Conservation (phyloP, 192 early-diverging fungal genomes). For the Dissophora ornata region DNA sequence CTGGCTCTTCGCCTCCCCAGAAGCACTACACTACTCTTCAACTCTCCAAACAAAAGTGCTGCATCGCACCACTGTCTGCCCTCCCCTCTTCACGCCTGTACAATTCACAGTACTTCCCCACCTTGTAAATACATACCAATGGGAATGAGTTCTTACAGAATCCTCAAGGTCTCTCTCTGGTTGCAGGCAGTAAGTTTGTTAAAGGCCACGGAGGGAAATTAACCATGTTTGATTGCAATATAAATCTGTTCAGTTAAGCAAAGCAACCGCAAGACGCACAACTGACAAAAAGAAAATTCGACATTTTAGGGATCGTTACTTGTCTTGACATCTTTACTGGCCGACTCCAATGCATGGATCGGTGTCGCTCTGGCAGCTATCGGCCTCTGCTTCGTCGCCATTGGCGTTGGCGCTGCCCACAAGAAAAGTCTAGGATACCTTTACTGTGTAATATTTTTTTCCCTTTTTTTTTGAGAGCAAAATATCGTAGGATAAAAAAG, state of each 20-base stretch:
- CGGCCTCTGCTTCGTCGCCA: constrained; percentile 28
- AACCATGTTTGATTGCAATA: too few species aligned
- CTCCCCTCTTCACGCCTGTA: background rate
- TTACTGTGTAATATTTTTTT: constrained; percentile 33
- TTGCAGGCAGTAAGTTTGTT: constrained; percentile 33
- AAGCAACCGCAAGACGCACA: too few species aligned
- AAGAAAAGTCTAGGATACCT: constrained; percentile 42
- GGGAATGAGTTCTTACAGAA: constrained; percentile 9
- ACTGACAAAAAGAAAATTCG: too few species aligned
- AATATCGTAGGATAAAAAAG: too few species aligned
- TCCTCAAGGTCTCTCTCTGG: constrained; percentile 48
- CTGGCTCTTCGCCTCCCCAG: too few species aligned
- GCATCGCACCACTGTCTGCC: background rate
- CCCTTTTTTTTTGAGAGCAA: constrained; percentile 8
- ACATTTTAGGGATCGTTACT: constrained; percentile 22
- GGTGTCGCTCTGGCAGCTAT: constrained; percentile 22
- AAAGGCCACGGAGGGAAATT: background rate
- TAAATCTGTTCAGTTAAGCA: background rate
- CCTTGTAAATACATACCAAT: too few species aligned
- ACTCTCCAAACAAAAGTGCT: too few species aligned
- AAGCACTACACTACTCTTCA: too few species aligned
- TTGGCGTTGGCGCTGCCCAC: constrained; percentile 43
- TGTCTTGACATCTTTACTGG: constrained; percentile 26
- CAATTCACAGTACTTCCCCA: too few species aligned
- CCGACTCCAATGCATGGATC: constrained; percentile 37